Percentiles rank a stretch among this genome's conserved stretches.
These are phyloP conservation scores for Monascus purpureus DNA, from an alignment of 495 filamentous ascomycete species.

Conservation along the genomic window DNA sequence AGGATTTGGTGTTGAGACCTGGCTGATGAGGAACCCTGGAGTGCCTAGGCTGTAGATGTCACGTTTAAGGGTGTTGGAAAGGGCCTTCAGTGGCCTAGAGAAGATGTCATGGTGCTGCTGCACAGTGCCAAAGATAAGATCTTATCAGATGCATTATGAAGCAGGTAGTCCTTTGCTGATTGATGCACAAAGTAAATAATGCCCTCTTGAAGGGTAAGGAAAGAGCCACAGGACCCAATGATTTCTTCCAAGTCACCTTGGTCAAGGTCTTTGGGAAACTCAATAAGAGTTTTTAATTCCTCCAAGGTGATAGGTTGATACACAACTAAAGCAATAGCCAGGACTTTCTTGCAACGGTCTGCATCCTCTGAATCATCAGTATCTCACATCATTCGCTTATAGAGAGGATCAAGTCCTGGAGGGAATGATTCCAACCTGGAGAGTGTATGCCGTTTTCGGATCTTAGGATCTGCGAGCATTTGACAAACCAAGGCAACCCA, in stretches of 20 bases:
- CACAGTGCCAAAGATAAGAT: slow-evolving; percentile 8
- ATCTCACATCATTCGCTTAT: slow-evolving; percentile 8
- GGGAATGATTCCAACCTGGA: slow-evolving; percentile 5
- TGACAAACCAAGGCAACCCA: slow-evolving; percentile 20
- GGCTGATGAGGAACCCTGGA: slow-evolving; percentile 1
- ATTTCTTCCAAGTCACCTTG: slow-evolving; percentile 2
- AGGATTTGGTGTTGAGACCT: slow-evolving; percentile 1
- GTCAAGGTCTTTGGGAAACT: neutral
- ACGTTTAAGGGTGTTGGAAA: slow-evolving; percentile 5
- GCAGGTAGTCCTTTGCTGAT: slow-evolving; percentile 28
- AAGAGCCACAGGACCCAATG: slow-evolving; percentile 8
- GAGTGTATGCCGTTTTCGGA: neutral
- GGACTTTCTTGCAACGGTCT: slow-evolving; percentile 3
- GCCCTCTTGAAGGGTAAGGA: slow-evolving; percentile 10
- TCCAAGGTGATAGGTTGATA: slow-evolving; percentile 5
- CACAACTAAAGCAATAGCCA: slow-evolving; percentile 3
- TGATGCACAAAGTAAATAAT: slow-evolving; percentile 26
- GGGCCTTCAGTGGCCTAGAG: slow-evolving; percentile 10
- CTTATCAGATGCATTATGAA: neutral
- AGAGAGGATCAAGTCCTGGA: slow-evolving; percentile 5
- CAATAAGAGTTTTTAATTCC: slow-evolving; percentile 5
- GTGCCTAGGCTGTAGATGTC: slow-evolving; percentile 9
- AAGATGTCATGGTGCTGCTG: slow-evolving; percentile 15
- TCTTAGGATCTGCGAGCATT: slow-evolving; percentile 4
- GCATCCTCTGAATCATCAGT: slow-evolving; percentile 1